phyloP scores from a whole-genome alignment of 2,329 filamentous ascomycete species.

The Penicillium sp. region DNA sequence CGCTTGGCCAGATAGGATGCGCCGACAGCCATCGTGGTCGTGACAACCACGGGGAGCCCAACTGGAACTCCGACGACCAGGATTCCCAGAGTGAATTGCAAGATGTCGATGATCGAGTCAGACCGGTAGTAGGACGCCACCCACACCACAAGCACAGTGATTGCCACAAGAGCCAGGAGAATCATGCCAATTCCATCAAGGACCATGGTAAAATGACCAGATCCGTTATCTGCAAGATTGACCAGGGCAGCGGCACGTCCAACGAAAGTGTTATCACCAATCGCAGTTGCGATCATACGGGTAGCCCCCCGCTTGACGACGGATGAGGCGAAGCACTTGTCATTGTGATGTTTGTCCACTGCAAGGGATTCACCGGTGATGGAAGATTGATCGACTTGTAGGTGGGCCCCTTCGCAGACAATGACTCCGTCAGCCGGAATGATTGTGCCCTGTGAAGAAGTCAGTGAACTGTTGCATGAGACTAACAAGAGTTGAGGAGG shows the following conservation, averaged over 20 bases:
- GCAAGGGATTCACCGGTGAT: slow-evolving; percentile 91
- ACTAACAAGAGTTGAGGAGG: neutral
- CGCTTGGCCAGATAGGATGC: slow-evolving; percentile 89
- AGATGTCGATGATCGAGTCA: slow-evolving; percentile 75
- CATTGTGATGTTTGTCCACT: slow-evolving; percentile 82
- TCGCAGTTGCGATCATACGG: slow-evolving; percentile 78
- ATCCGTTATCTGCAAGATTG: slow-evolving; percentile 70
- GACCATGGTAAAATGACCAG: slow-evolving; percentile 88
- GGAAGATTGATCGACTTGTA: slow-evolving; percentile 89
- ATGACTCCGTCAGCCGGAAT: slow-evolving; percentile 87
- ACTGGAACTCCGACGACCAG: slow-evolving; percentile 91
- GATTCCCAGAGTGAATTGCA: slow-evolving; percentile 83
- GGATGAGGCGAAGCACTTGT: slow-evolving; percentile 82
- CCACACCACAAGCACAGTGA: slow-evolving; percentile 83
- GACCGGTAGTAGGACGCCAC: slow-evolving; percentile 85
- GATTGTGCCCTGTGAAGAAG: slow-evolving; percentile 67
- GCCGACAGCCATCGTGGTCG: slow-evolving; percentile 92
- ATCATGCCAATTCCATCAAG: slow-evolving; percentile 83
- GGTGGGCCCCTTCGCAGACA: slow-evolving; percentile 78
- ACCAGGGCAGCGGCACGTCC: slow-evolving; percentile 86
- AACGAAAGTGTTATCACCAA: slow-evolving; percentile 87
- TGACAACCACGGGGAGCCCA: slow-evolving; percentile 89
- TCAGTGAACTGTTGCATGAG: slow-evolving; percentile 3
- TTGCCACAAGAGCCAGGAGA: slow-evolving; percentile 76
- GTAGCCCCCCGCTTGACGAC: slow-evolving; percentile 89